phyloP scores from a whole-genome alignment of 805 yeast species.

The Candida incommunis region DNA sequence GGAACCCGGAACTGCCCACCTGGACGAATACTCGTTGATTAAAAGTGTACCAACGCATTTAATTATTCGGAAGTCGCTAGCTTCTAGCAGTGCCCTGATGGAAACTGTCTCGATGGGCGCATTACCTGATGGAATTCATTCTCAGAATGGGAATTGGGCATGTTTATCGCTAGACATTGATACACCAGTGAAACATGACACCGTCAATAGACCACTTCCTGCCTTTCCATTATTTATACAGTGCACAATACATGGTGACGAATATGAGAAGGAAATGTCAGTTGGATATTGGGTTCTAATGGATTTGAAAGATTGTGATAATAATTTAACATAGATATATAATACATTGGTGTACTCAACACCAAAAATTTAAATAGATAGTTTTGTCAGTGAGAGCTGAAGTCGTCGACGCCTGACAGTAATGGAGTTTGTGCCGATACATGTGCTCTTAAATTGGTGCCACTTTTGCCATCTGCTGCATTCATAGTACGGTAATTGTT shows the following conservation, averaged over 20 bases:
- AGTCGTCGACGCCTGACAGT: neutral
- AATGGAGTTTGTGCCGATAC: neutral
- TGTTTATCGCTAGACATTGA: neutral
- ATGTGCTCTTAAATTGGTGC: neutral
- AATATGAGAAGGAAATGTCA: neutral
- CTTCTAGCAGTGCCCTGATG: conserved; percentile 17
- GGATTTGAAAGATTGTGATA: neutral
- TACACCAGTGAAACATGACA: neutral
- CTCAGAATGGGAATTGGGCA: neutral
- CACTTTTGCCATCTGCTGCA: neutral
- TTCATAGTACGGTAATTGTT: neutral
- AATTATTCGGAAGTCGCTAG: conserved; percentile 14
- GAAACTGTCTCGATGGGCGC: conserved; percentile 1
- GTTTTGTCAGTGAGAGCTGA: neutral
- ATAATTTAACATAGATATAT: too few species aligned
- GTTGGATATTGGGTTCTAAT: neutral
- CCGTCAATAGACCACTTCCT: neutral
- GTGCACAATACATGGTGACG: neutral
- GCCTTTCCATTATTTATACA: neutral
- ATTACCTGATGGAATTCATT: neutral
- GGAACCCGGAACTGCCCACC: conserved; percentile 11
- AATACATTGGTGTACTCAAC: too few species aligned
- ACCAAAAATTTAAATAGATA: too few species aligned
- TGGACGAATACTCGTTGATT: conserved; percentile 14
- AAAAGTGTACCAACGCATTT: conserved; percentile 13